These are phyloP conservation scores for Verbena officinalis DNA, from an alignment of 257 asterid species.

Conservation along the genomic window DNA sequence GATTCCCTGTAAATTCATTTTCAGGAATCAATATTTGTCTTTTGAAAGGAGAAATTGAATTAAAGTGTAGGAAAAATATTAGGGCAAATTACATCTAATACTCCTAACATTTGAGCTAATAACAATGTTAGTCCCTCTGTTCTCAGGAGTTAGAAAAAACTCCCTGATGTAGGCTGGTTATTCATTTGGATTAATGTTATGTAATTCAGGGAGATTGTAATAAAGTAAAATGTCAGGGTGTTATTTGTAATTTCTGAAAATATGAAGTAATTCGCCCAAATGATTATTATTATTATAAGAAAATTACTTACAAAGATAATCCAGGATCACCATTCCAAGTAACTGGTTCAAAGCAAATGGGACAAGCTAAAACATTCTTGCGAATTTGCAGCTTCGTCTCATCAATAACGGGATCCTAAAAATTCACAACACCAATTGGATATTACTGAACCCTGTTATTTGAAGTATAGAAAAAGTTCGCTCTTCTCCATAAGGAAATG, in stretches of 20 bases:
- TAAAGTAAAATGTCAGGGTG: no score
- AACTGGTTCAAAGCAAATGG: conserved; percentile 66
- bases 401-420: conserved; percentile 52
- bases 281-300: no score
- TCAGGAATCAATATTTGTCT: conserved; percentile 1
- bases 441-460: neutral
- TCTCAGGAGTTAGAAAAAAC: no score
- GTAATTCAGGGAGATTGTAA: no score
- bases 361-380: conserved; percentile 69
- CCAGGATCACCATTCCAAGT: conserved; percentile 39
- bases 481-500: neutral
- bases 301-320: conserved; percentile 54
- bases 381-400: conserved; percentile 48
- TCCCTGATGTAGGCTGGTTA: no score
- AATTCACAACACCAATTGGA: conserved; percentile 20
- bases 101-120: no score
- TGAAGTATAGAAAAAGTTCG: neutral
- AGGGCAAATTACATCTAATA: no score
- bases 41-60: neutral
- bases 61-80: no score
- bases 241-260: no score
- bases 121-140: no score
- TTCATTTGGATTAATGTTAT: no score
- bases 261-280: no score
- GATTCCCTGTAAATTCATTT: conserved; percentile 52